Percentiles rank a stretch among this genome's conserved stretches.
These are phyloP conservation scores for Fomes fomentarius DNA, from an alignment of 1,284 basidiomycete species.

Conservation along the genomic window DNA sequence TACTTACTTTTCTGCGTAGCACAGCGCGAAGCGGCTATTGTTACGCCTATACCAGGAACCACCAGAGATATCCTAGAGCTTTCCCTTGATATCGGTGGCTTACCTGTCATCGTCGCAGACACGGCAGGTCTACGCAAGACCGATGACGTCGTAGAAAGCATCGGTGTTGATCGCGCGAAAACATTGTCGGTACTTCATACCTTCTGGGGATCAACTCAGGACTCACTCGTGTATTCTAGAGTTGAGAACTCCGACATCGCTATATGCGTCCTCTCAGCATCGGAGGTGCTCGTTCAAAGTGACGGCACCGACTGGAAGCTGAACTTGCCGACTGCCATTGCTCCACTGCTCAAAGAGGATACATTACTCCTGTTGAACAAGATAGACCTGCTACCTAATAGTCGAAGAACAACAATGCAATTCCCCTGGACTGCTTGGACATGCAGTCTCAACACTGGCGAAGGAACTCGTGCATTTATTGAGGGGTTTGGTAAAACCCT, in stretches of 20 bases:
- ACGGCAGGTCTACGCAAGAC: slow-evolving; percentile 84
- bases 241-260: slow-evolving; percentile 69
- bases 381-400: slow-evolving; percentile 51
- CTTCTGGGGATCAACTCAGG: background rate
- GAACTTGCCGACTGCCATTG: slow-evolving; percentile 49
- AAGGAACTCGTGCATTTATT: slow-evolving; percentile 62
- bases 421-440: slow-evolving; percentile 45
- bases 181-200: slow-evolving; percentile 51
- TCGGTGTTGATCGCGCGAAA: slow-evolving; percentile 77
- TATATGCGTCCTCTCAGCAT: slow-evolving; percentile 78
- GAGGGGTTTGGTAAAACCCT: slow-evolving; percentile 57
- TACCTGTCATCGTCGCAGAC: slow-evolving; percentile 80
- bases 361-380: slow-evolving; percentile 80
- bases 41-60: slow-evolving; percentile 84
- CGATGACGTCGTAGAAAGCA: slow-evolving; percentile 76
- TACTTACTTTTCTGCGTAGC: slow-evolving; percentile 46
- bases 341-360: slow-evolving; percentile 49
- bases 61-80: slow-evolving; percentile 86
- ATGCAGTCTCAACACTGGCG: slow-evolving; percentile 63
- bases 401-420: too few relatives aligned
- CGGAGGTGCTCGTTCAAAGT: slow-evolving; percentile 42
- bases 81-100: slow-evolving; percentile 83
- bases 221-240: slow-evolving; percentile 39
- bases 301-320: slow-evolving; percentile 18
- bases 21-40: slow-evolving; percentile 86